Base-by-base conservation (phyloP, 768 basidiomycete species). In the Agrocybe pediades region DNA sequence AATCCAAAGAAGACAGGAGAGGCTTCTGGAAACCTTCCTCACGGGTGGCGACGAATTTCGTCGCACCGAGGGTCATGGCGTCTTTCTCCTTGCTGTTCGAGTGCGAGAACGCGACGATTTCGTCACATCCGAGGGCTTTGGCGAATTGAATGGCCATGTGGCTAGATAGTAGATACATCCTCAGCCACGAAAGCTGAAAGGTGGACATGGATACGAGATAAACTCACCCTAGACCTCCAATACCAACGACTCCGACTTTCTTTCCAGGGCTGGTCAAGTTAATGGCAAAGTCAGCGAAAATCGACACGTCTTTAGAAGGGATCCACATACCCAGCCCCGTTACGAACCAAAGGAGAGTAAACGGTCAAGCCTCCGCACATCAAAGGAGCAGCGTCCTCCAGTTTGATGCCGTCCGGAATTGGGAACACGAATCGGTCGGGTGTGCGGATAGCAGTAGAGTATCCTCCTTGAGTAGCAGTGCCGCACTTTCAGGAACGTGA, bases 351-450 rank as follows among this genome's bases (percentile, higher is more conserved):
- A 11, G 87, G 85, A 0, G 83, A 84, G 70, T 73, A 86, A 7
- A 82, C 79, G 6, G 85, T 86, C n/a, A 86, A 64, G 24, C 85
- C 85, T 6, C 74, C 86, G 62, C 84, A 88, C 42, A 87, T 66
- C 79, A 88, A 79, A 6, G 85, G 83, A 1, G 84, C 84, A 3
- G 82, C 84, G 42, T 82, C 56, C 49, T 77, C 77, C 6, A 80
- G 73, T 25, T 77, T 68, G 21, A 88, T 65, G 11, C 62, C 69
- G 8, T 83, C 74, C 1, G 87, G 87, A 36, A 90, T 80, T 9
- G 74, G 74, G 63, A 86, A 78, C 27, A 83, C 82, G 59, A 82
- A 88, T 49, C 74, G 77, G 46, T 84, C 78, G 23, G 78, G 71
- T 0, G 70, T 75, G 26, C 74, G 73, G 41, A 80, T 69, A 2